Base-by-base conservation (phyloP, 495 filamentous ascomycete species). In the Aspergillus asperescens region DNA sequence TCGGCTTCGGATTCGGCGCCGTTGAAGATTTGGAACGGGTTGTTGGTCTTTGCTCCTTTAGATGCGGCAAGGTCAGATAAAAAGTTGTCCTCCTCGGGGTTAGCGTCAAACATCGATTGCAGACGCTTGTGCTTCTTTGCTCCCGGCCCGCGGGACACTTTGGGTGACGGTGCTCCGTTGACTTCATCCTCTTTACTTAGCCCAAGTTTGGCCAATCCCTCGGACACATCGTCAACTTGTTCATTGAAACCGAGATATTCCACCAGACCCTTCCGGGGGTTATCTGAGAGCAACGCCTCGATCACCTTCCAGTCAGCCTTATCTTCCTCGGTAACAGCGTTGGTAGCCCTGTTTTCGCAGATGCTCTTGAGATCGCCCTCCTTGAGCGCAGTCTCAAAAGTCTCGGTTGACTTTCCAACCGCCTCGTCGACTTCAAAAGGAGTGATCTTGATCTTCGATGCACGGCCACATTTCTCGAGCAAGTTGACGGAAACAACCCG, bases 271-370 rank as follows among this genome's bases (percentile, higher is more conserved):
- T 85, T 84, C 44, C 90, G 80, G 34, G 89, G 86, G 65, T 90
- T 87, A 7, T 81, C 81, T 7, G 90, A 82, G 32, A 90, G 84
- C 64, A 97, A 69, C n/a, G 89, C 87, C 67, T 92, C 82, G 52
- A 99, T 85, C 23, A 96, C 88, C 67, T 85, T 84, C 93, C 93
- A 99, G 65, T 97, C 92, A 12, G 86, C 85, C 76, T 88, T 96
- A 64, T 96, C 93, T 56, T 92, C 87, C 2, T 96, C 92, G 5
- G 81, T 87, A 53, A 78, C 81, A 15, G 91, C 87, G 44, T 80
- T 70, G 8, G 79, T 68, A 35, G 87, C 83, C 54, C 89, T 85
- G n/a, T 80, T 77, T 62, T 93, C 84, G 63, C 90, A 96, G 48
- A 99, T 88, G 50, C 72, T 78, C 5, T 75, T 76, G 13, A 96